These are phyloP conservation scores for Dactylis glomerata DNA, from an alignment of 176 grass and related monocot species.

Conservation along the genomic window DNA sequence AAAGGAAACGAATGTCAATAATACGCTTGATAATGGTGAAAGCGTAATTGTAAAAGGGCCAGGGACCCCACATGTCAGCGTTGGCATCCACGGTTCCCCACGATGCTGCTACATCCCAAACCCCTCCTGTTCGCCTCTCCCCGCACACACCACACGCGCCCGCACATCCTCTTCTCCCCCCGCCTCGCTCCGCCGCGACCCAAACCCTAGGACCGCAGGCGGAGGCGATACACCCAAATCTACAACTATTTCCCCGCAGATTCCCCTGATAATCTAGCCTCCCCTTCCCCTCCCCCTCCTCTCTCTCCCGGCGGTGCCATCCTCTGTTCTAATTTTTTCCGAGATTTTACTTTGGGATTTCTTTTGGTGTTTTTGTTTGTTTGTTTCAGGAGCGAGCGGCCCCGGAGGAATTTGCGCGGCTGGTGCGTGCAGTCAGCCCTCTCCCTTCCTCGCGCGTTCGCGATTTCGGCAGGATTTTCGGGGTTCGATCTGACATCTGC, in stretches of 20 bases:
- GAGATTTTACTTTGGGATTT: slow-evolving; percentile 16
- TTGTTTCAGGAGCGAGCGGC: slow-evolving; percentile 33
- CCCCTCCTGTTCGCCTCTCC: background rate
- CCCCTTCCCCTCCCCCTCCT: background rate
- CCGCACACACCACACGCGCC: background rate
- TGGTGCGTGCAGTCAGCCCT: slow-evolving; percentile 24
- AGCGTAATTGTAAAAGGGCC: background rate
- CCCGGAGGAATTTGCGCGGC: slow-evolving; percentile 32
- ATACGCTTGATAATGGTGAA: background rate
- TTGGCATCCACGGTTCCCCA: background rate
- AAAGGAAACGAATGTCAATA: background rate
- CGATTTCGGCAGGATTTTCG: background rate
- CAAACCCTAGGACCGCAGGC: slow-evolving; percentile 45
- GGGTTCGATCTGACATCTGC: slow-evolving; percentile 19
- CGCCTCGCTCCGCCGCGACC: background rate
- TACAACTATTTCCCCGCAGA: background rate
- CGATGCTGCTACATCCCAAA: background rate
- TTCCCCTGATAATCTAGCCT: slow-evolving; percentile 10
- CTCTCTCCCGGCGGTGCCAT: background rate
- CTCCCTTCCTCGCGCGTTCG: background rate
- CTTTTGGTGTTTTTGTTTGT: slow-evolving; percentile 29
- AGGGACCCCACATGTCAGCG: background rate
- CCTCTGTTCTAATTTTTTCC: slow-evolving; percentile 21
- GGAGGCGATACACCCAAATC: background rate
- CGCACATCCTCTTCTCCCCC: background rate